Percentiles rank a stretch among this genome's conserved stretches.
Conservation (phyloP, 306 rosid species). For the Cucurbita pepo region DNA sequence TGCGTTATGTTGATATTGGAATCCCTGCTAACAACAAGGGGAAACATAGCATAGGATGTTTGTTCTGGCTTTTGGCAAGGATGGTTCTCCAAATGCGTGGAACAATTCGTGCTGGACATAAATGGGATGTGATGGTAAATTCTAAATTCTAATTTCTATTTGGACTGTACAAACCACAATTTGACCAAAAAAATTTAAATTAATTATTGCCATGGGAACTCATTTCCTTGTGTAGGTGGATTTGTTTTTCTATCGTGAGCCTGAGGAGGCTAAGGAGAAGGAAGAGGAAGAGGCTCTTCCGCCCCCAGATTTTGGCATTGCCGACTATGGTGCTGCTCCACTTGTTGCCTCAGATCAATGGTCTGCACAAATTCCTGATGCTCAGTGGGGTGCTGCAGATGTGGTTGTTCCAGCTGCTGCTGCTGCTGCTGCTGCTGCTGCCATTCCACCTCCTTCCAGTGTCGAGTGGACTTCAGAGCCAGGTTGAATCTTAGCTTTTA, state of each 20-base stretch:
- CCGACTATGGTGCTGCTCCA: slow-evolving; percentile 29
- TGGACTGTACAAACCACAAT: neutral
- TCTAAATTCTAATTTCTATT: neutral
- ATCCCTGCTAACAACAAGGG: slow-evolving; percentile 94
- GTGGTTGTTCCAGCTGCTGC: neutral
- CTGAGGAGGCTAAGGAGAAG: slow-evolving; percentile 58
- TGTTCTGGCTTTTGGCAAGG: slow-evolving; percentile 70
- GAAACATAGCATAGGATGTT: slow-evolving; percentile 82
- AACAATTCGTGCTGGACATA: slow-evolving; percentile 47
- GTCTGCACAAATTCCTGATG: slow-evolving; percentile 20
- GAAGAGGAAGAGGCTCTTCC: slow-evolving; percentile 56
- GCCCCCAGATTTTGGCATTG: slow-evolving; percentile 34
- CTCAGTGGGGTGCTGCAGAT: slow-evolving; percentile 21
- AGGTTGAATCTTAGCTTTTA: slow-evolving; percentile 7
- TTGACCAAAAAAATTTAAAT: neutral
- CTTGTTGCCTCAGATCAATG: slow-evolving; percentile 21
- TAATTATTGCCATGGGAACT: too few species aligned
- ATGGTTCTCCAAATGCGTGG: slow-evolving; percentile 93
- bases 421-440: neutral
- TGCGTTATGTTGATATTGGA: slow-evolving; percentile 83
- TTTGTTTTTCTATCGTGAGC: slow-evolving; percentile 79
- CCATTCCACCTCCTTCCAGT: slow-evolving; percentile 9
- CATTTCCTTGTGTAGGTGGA: slow-evolving; percentile 37
- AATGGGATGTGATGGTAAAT: slow-evolving; percentile 87
- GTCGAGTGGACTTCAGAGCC: slow-evolving; percentile 19